Base-by-base conservation (phyloP, 768 basidiomycete species). In the Suillus subluteus region DNA sequence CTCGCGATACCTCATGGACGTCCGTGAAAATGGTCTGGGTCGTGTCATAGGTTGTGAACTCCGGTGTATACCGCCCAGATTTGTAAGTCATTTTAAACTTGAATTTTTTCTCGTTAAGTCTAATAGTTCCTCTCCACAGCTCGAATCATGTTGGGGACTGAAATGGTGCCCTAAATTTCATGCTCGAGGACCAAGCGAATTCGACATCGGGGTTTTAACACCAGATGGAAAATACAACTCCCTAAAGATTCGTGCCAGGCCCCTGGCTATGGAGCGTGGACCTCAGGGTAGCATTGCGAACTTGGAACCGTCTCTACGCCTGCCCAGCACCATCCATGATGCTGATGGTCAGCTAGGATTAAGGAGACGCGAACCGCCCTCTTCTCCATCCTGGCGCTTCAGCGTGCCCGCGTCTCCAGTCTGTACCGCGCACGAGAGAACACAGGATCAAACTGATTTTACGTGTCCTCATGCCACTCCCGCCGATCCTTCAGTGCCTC, bases 41-140 rank as follows among this genome's bases (percentile, higher is more conserved):
- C 74, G 77, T 68, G 69, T 75, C 63, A 72, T 77, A 54, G 77
- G 76, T 43, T 66, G 67, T 55, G 76, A 78, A 55, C 73, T 77
- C 37, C 70, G 77, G 56, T 72, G 70, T 54, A 62, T 77, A 58
- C 77, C 77, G 0, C 76, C 68, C 13, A 75, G 71, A 62, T 71
- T 65, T 64, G 76, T 74, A 58, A 73, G 77, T 69, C 58, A 7
- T 63, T 16, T 30, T 23, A 13, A 21, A 12, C 38, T 41, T 56
- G 46, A 7, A 7, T 16, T 62, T 44, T 16, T 55, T 12, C 54
- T 21, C 38, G 4, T 23, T 0, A 21, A 43, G 21, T 37, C 62
- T 67, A 40, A 69, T 32, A 18, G 21, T 56, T 63, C 16, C 1
- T 58, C 15, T 55, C 62, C 71, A 43, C 15, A 76, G 75, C 67